A percentile compares a stretch with the other conserved stretches of the same genome.
Evolutionary conservation across 768 basidiomycete genomes (phyloP).

Genomic region (Coprinellus micaceus): DNA sequence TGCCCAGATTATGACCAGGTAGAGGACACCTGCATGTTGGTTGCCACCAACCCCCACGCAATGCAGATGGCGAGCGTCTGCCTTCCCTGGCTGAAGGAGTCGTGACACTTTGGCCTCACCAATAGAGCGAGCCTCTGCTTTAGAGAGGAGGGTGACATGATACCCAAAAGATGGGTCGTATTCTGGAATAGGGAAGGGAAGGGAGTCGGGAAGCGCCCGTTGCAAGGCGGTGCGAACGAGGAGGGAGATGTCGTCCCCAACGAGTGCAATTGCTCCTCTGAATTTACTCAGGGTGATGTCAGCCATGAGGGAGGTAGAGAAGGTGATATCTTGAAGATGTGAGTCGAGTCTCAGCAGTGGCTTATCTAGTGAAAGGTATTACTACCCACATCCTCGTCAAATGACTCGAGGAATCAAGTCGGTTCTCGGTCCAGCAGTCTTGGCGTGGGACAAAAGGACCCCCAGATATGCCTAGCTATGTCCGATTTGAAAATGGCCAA

Average conservation of each 20-base stretch:
- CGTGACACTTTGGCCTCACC: slow-evolving; percentile 18
- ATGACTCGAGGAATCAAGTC: too few species aligned
- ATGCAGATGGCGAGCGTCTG: slow-evolving; percentile 30
- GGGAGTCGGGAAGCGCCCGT: neutral
- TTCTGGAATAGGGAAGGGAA: neutral
- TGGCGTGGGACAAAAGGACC: too few species aligned
- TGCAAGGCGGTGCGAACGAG: slow-evolving; percentile 5
- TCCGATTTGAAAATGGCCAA: too few species aligned
- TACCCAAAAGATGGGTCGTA: slow-evolving; percentile 16
- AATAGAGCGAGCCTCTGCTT: slow-evolving; percentile 33
- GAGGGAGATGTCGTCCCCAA: slow-evolving; percentile 3
- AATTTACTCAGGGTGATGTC: slow-evolving; percentile 5
- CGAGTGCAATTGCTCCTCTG: slow-evolving; percentile 13
- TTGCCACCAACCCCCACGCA: slow-evolving; percentile 40
- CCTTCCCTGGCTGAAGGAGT: slow-evolving; percentile 15
- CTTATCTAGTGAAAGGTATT: too few species aligned
- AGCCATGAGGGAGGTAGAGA: too few species aligned
- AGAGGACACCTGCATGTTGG: slow-evolving; percentile 30
- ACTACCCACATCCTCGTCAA: too few species aligned
- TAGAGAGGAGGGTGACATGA: slow-evolving; percentile 40
- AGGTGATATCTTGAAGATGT: too few species aligned
- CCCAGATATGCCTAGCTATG: too few species aligned
- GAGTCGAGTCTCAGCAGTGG: too few species aligned
- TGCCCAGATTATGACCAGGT: slow-evolving; percentile 53
- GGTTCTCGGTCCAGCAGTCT: too few species aligned